Conservation (phyloP, 1,284 basidiomycete genomes). For the Mycena citricolor region DNA sequence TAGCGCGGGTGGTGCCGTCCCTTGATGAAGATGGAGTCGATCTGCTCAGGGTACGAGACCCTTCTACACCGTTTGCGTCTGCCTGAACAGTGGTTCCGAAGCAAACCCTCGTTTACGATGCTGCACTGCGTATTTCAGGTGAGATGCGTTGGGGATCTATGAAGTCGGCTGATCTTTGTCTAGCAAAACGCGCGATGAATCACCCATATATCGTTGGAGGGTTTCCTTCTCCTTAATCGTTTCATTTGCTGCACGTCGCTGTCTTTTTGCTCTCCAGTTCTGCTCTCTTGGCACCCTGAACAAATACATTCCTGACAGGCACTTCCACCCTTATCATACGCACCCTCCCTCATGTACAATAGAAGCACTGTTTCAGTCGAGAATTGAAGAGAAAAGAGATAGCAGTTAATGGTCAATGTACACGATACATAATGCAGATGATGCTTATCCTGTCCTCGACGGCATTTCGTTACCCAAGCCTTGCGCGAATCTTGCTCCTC, state of each 20-base stretch:
- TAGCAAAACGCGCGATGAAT: slow-evolving; percentile 19
- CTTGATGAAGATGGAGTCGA: slow-evolving; percentile 77
- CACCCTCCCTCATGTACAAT: too few relatives aligned
- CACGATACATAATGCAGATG: slow-evolving; percentile 9
- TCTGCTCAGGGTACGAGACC: slow-evolving; percentile 61
- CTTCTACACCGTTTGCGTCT: neutral
- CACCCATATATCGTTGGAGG: slow-evolving; percentile 21
- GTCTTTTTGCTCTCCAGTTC: too few relatives aligned
- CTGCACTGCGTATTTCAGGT: slow-evolving; percentile 92
- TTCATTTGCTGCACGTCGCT: too few relatives aligned
- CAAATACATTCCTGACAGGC: too few relatives aligned
- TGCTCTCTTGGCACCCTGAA: too few relatives aligned
- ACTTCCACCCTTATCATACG: too few relatives aligned
- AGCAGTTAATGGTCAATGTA: slow-evolving; percentile 13
- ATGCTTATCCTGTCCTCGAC: slow-evolving; percentile 18
- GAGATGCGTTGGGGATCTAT: slow-evolving; percentile 26
- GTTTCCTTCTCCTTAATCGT: too few relatives aligned
- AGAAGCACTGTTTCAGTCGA: too few relatives aligned
- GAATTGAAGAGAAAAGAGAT: slow-evolving; percentile 14
- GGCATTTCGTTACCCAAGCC: slow-evolving; percentile 79
- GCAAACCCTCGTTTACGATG: slow-evolving; percentile 89
- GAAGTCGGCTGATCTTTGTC: neutral
- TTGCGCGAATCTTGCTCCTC: slow-evolving; percentile 76
- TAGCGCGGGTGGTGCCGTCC: slow-evolving; percentile 64
- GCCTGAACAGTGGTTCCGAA: slow-evolving; percentile 23